Conservation (phyloP, 2,329 filamentous ascomycete genomes). For the Phialophora verrucosa region DNA sequence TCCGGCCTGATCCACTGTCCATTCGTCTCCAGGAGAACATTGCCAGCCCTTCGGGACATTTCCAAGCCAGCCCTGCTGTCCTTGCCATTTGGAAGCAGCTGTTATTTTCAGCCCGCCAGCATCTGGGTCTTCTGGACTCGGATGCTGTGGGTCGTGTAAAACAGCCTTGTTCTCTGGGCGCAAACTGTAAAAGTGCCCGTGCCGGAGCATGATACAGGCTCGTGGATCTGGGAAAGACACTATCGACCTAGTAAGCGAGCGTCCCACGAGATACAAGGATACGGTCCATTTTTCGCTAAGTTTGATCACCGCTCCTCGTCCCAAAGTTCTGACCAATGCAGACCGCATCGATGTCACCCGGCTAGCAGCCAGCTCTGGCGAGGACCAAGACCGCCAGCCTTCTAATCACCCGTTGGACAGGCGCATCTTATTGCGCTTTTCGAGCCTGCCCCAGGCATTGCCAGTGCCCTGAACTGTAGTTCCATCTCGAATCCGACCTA, state of each 20-base stretch:
- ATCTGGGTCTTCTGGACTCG: constrained; percentile 7
- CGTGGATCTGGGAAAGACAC: constrained; percentile 2
- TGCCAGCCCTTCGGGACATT: constrained; percentile 1
- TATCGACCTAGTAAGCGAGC: constrained; percentile 6
- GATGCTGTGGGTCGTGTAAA: not conserved
- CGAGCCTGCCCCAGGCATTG: not conserved
- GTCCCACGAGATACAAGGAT: constrained; percentile 16
- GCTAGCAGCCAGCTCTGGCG: constrained; percentile 14
- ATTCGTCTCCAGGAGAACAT: constrained; percentile 1
- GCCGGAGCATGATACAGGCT: not conserved
- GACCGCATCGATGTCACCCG: not conserved
- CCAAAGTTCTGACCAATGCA: constrained; percentile 5
- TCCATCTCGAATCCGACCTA: constrained; percentile 7
- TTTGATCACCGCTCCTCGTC: constrained; percentile 2
- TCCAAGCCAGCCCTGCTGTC: constrained; percentile 6
- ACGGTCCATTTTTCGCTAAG: constrained; percentile 1
- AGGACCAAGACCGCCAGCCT: constrained; percentile 3
- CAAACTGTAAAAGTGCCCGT: not conserved
- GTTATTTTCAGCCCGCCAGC: not conserved
- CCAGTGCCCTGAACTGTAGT: constrained; percentile 1
- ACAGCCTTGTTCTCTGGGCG: not conserved
- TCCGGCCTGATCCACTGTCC: not conserved
- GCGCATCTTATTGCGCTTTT: constrained; percentile 9
- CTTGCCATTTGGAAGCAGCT: constrained; percentile 7
- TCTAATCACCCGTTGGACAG: not conserved